Evolutionary conservation across 306 rosid genomes (phyloP).

Genomic region (Fragaria ananassa): DNA sequence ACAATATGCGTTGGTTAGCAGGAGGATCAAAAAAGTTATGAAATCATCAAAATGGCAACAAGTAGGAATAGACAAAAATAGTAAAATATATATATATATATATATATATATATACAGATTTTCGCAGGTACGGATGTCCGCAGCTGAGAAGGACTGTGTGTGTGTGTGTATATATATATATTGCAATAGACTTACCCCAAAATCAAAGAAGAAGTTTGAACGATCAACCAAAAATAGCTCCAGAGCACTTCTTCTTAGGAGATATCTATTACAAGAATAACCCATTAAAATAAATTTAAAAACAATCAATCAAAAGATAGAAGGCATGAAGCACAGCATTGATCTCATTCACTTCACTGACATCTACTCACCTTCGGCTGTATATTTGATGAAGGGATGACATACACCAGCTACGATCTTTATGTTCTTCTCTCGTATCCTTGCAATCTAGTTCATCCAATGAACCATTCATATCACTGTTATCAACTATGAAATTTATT

Average conservation of each 20-base stretch:
- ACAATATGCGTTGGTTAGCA: conserved; percentile 12
- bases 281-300: not conserved
- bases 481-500: conserved; percentile 85
- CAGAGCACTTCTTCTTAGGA: conserved; percentile 92
- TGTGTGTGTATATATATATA: not conserved
- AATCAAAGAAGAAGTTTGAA: conserved; percentile 93
- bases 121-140: too few species aligned
- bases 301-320: conserved; percentile 11
- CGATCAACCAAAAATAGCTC: conserved; percentile 95
- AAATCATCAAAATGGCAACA: conserved; percentile 19
- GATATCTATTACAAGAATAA: conserved; percentile 53
- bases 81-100: not conserved
- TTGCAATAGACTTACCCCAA: conserved; percentile 61
- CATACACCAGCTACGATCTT: conserved; percentile 85
- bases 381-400: conserved; percentile 90
- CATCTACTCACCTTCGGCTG: conserved; percentile 72
- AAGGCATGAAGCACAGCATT: conserved; percentile 14
- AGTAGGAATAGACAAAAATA: conserved; percentile 5
- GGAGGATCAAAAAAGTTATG: conserved; percentile 10
- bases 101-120: too few species aligned
- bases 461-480: conserved; percentile 39
- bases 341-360: conserved; percentile 16
- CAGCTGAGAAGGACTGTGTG: too few species aligned
- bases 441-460: conserved; percentile 40
- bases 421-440: conserved; percentile 47